Evolutionary conservation across 2,329 filamentous ascomycete genomes (phyloP), one percentile per base, ranked within the genome.

Genomic region (Chalara sp.): DNA sequence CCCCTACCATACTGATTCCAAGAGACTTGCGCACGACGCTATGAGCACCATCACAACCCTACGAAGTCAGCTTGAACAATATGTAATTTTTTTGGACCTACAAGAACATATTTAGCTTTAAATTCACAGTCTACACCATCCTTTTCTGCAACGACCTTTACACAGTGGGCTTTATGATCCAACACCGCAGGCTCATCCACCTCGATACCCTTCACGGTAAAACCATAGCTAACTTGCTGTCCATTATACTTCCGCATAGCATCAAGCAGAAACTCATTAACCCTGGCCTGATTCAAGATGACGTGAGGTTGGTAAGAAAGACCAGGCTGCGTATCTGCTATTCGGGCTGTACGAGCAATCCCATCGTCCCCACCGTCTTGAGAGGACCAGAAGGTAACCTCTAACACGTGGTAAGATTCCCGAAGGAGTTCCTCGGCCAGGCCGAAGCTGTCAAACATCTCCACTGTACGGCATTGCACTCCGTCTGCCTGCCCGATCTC

Each of bases 271-370:
- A 83, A 82, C 1, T 74, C 71, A 63, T 89, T 84, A 52, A 88
- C 79, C 1, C 83, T 76, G 7, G 84, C 86, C 64, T 89, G 86
- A 57, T 87, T 84, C 41, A 90, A 65, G 6, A 86, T 81, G 3
- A 81, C 76, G 62, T 88, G 78, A 44, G 79, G 78, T 56, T 84
- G 84, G 13, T 76, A 75, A 11, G 76, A 83, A 47, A 85, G 68
- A 1, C 81, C 83, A 1, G 74, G 72, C 43, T 77, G 76, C 1
- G 78, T 83, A 65, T 87, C 83, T 0, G 77, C 73, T n/a, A 83
- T 79, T 39, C 79, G 73, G 43, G 79, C 80, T 31, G 72, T 79
- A 37, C 82, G 75, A 41, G 68, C 69, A 48, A 89, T 74, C 0
- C 70, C 63, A 1, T 81, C 1, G 72, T 76, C 80, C 29, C 79